Evolutionary conservation across 805 yeast species (phyloP).

Genomic region (Cyberlindnera sargentensis): DNA sequence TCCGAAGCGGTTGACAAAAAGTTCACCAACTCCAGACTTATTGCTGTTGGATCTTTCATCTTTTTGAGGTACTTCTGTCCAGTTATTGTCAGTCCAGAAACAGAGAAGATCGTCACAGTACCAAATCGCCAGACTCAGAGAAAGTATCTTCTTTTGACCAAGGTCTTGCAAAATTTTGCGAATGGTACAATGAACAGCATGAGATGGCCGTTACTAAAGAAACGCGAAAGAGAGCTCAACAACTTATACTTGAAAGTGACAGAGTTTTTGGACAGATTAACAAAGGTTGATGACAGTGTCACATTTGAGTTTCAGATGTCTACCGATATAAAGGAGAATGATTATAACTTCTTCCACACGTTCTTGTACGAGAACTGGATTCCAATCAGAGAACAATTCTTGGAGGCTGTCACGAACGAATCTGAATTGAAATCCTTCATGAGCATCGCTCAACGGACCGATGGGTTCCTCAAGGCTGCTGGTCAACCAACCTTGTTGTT

Average conservation of each 20-base stretch:
- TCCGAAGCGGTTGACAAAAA: slow-evolving; percentile 47
- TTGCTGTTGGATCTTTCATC: slow-evolving; percentile 81
- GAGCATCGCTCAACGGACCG: slow-evolving; percentile 35
- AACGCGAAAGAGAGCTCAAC: slow-evolving; percentile 34
- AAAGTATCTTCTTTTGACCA: slow-evolving; percentile 71
- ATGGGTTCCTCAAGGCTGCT: slow-evolving; percentile 36
- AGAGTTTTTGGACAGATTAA: slow-evolving; percentile 32
- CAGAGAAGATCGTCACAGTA: slow-evolving; percentile 32
- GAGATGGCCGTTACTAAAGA: slow-evolving; percentile 52
- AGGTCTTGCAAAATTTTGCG: slow-evolving; percentile 79
- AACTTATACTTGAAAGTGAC: slow-evolving; percentile 33
- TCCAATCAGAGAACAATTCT: slow-evolving; percentile 24
- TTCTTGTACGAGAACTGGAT: slow-evolving; percentile 45
- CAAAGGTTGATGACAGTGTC: slow-evolving; percentile 20
- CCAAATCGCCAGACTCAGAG: slow-evolving; percentile 43
- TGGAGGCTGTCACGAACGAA: slow-evolving; percentile 12
- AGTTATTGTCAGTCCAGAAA: slow-evolving; percentile 82
- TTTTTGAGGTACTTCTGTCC: slow-evolving; percentile 81
- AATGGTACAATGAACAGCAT: slow-evolving; percentile 65
- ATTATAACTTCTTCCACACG: slow-evolving; percentile 37
- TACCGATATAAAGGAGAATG: slow-evolving; percentile 19
- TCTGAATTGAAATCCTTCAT: slow-evolving; percentile 19
- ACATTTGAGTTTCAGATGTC: slow-evolving; percentile 18
- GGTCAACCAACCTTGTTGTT: slow-evolving; percentile 56
- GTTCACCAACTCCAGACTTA: slow-evolving; percentile 58